Evolutionary conservation across 2,329 filamentous ascomycete species (phyloP).

Genomic region (Stachybotrys chlorohalonatus): DNA sequence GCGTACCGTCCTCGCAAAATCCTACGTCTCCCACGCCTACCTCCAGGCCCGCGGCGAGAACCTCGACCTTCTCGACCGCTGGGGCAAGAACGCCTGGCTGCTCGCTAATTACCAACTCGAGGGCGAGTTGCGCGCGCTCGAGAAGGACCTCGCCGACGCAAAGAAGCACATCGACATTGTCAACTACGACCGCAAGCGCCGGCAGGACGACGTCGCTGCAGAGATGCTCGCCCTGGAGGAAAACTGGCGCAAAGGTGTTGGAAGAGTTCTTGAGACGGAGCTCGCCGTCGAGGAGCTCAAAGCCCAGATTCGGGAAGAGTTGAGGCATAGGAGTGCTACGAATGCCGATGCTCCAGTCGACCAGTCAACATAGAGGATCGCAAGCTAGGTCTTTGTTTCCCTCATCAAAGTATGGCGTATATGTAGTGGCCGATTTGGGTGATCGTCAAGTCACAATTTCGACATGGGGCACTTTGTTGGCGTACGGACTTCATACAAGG

Average conservation of each 20-base stretch:
- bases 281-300: conserved; percentile 68
- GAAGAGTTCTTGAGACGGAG: conserved; percentile 76
- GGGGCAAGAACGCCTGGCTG: conserved; percentile 88
- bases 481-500: too few relatives aligned
- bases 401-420: too few relatives aligned
- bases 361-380: background rate
- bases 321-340: conserved; percentile 24
- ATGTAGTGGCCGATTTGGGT: too few relatives aligned
- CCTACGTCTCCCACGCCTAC: conserved; percentile 43
- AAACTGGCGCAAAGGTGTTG: conserved; percentile 70
- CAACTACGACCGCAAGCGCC: conserved; percentile 58
- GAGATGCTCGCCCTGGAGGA: conserved; percentile 70
- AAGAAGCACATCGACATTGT: conserved; percentile 64
- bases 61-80: conserved; percentile 66
- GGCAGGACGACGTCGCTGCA: conserved; percentile 61
- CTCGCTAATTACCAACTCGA: conserved; percentile 76
- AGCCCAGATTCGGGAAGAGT: conserved; percentile 55
- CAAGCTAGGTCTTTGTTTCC: background rate
- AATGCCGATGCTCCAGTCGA: background rate
- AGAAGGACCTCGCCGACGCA: conserved; percentile 62
- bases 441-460: too few relatives aligned
- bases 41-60: conserved; percentile 40
- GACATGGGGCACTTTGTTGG: too few relatives aligned
- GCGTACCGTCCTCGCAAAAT: conserved; percentile 52
- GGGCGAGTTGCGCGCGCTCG: conserved; percentile 52